These are phyloP conservation scores for Colletotrichum melonis DNA, from an alignment of 2,329 filamentous ascomycete genomes.

Conservation along the genomic window DNA sequence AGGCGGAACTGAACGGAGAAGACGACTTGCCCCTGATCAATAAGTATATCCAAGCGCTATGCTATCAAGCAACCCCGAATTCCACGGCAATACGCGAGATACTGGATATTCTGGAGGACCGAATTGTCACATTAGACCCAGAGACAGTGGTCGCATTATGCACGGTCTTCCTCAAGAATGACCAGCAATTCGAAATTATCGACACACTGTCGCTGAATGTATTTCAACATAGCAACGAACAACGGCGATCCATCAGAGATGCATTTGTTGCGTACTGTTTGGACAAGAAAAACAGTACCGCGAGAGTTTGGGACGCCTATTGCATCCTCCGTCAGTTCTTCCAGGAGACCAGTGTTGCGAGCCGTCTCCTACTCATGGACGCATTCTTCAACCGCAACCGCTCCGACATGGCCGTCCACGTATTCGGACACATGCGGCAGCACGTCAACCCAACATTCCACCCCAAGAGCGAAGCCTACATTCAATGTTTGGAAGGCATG, in stretches of 20 bases:
- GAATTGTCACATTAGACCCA: slow-evolving; percentile 75
- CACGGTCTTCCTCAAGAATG: slow-evolving; percentile 77
- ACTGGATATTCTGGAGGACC: slow-evolving; percentile 78
- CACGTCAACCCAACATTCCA: slow-evolving; percentile 72
- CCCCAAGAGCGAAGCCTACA: slow-evolving; percentile 81
- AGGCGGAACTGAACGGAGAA: slow-evolving; percentile 59
- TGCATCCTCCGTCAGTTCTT: slow-evolving; percentile 74
- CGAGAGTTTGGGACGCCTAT: slow-evolving; percentile 74
- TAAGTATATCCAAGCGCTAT: slow-evolving; percentile 77
- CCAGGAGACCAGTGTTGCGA: slow-evolving; percentile 71
- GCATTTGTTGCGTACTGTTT: slow-evolving; percentile 76
- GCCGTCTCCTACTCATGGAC: slow-evolving; percentile 81
- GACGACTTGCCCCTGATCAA: slow-evolving; percentile 76
- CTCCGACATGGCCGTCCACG: slow-evolving; percentile 84
- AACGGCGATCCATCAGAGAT: slow-evolving; percentile 74
- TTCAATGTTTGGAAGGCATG: slow-evolving; percentile 81
- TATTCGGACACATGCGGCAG: slow-evolving; percentile 95
- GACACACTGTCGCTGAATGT: slow-evolving; percentile 84
- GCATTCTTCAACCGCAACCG: slow-evolving; percentile 82
- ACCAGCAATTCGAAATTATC: slow-evolving; percentile 82
- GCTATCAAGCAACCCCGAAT: slow-evolving; percentile 67
- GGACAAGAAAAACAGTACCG: slow-evolving; percentile 70
- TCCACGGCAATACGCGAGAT: slow-evolving; percentile 80
- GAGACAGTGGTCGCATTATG: slow-evolving; percentile 81
- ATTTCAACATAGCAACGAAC: slow-evolving; percentile 75